Base-by-base conservation (phyloP, 2,329 filamentous ascomycete species). In the Biscogniauxia sp. region DNA sequence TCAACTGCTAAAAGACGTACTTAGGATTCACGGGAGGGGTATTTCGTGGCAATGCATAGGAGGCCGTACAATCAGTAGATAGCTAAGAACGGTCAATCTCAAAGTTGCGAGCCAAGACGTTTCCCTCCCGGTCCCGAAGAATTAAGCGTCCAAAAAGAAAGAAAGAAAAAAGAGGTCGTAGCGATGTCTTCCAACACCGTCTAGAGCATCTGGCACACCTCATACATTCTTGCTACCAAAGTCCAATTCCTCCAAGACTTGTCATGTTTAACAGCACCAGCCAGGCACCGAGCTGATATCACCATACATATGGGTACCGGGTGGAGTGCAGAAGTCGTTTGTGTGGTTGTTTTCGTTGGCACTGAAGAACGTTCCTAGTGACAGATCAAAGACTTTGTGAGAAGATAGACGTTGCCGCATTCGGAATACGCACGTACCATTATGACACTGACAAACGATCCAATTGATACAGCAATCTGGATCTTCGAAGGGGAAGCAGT, bases 1-100 rank as follows among this genome's bases (percentile, higher is more conserved):
- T 28, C 11, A 17, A 51, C 49, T 61, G 19, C 57, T 62, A 61
- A 60, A 58, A 57, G 55, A 65, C 49, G 20, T n/a, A n/a, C 28
- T 28, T 45, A 93, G 90, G 90, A 92, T 79, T 93, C 90, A 0
- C 92, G 87, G 73, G 95, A 98, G 75, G 84, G 88, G 2, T 98
- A 90, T 70, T 96, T 97, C 72, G 88, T 98, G 53, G 93, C 88
- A 0, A 74, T 97, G 60, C 80, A 83, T 61, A 85, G 92, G 64
- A 94, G 89, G 71, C 77, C 50, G 76, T 79, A 13, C 72, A 78
- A 54, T 59, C 70, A 60, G 25, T 56, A 26, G 61, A 63, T 54
- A 50, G 59, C 17, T 58, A 37, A 8, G 26, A 59, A 51, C 63
- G 49, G 62, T 23, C 23, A 25, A 23, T 51, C 54, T 50, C 9